These are phyloP conservation scores for Lindgomyces ingoldianus DNA, from an alignment of 495 filamentous ascomycete species.

Conservation along the genomic window DNA sequence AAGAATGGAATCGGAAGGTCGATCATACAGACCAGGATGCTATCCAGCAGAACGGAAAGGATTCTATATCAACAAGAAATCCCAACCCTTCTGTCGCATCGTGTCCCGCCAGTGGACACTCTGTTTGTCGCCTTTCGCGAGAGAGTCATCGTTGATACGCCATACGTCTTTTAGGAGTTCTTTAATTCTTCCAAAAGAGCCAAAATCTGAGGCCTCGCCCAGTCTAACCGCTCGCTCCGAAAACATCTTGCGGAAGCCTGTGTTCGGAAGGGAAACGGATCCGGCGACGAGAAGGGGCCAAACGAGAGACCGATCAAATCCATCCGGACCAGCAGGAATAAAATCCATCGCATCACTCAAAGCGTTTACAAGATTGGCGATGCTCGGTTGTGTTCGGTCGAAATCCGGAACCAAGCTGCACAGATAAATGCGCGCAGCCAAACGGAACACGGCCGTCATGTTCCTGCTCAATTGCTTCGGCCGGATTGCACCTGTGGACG, in stretches of 20 bases:
- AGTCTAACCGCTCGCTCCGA: conserved; percentile 67
- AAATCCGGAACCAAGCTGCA: conserved; percentile 91
- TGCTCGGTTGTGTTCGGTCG: conserved; percentile 67
- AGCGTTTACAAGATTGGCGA: conserved; percentile 70
- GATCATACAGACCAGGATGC: conserved; percentile 38
- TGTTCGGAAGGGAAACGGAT: conserved; percentile 65
- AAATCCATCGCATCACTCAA: conserved; percentile 69
- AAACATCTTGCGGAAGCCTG: conserved; percentile 75
- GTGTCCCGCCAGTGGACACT: conserved; percentile 92
- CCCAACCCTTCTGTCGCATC: conserved; percentile 89
- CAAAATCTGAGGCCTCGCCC: conserved; percentile 72
- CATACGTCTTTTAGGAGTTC: conserved; percentile 81
- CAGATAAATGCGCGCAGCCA: conserved; percentile 91
- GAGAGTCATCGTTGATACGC: conserved; percentile 64
- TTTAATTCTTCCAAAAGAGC: conserved; percentile 83
- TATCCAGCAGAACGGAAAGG: conserved; percentile 36
- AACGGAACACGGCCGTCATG: conserved; percentile 85
- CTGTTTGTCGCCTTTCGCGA: conserved; percentile 52
- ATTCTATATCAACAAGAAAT: conserved; percentile 83
- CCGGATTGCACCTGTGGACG: conserved; percentile 69
- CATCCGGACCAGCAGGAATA: conserved; percentile 76
- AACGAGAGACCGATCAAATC: conserved; percentile 86
- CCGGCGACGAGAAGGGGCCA: conserved; percentile 93
- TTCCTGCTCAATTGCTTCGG: conserved; percentile 80
- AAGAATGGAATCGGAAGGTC: conserved; percentile 18